phyloP scores from a whole-genome alignment of 352 stramenopile species.

The Globisporangium rhizosaccharum region DNA sequence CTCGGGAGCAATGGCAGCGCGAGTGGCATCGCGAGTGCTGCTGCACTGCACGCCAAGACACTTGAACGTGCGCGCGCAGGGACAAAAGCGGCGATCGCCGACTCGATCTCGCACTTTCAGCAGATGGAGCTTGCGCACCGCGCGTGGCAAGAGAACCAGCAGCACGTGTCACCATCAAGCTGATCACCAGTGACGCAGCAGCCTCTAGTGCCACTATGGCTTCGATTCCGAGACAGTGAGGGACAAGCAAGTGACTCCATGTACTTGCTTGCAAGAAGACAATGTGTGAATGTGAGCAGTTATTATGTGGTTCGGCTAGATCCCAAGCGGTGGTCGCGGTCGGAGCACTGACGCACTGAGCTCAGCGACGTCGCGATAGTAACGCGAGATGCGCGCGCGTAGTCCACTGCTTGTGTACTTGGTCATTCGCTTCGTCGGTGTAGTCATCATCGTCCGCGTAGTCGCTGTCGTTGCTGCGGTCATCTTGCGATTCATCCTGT shows the following conservation, averaged over 20 bases:
- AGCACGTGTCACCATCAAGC: conserved; percentile 8
- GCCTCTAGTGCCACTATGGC: too few species aligned
- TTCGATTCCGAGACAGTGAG: too few species aligned
- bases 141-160: conserved; percentile 41
- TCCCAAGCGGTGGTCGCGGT: not conserved
- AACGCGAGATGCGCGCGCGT: conserved; percentile 4
- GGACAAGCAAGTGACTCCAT: not conserved
- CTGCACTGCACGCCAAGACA: conserved; percentile 14
- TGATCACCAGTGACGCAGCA: not conserved
- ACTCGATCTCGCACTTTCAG: conserved; percentile 50
- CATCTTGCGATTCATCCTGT: not conserved
- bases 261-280: not conserved
- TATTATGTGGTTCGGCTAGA: not conserved
- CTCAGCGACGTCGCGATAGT: conserved; percentile 8
- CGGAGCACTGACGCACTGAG: conserved; percentile 7
- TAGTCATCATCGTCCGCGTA: not conserved
- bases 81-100: conserved; percentile 38
- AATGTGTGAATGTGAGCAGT: not conserved
- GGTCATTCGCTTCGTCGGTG: not conserved
- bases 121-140: conserved; percentile 57
- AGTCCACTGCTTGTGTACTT: conserved; percentile 2
- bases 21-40: conserved; percentile 8
- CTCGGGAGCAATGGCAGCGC: conserved; percentile 20
- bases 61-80: conserved; percentile 26
- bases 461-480: not conserved